Conservation (phyloP, 257 asterid species). For the Nicotiana tomentosiformis region DNA sequence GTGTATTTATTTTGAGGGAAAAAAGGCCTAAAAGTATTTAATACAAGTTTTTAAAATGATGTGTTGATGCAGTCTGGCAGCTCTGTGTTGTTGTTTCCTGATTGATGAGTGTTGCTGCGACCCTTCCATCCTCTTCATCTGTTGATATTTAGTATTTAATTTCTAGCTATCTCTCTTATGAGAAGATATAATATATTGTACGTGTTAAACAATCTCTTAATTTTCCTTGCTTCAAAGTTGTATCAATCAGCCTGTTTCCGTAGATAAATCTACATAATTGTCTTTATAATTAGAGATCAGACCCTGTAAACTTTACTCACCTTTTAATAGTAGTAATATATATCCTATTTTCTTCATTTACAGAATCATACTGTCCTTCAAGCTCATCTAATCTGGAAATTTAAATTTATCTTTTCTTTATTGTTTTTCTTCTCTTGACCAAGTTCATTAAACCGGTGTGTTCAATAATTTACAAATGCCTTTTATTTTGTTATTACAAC, state of each 20-base stretch:
- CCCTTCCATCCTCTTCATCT: slow-evolving; percentile 56
- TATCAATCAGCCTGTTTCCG: background rate
- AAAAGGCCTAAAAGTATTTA: no score
- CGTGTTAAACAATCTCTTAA: no score
- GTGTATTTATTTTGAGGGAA: no score
- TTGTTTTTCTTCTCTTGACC: background rate
- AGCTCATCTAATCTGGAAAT: background rate
- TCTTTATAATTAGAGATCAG: background rate
- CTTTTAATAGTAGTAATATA: background rate
- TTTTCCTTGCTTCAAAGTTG: background rate
- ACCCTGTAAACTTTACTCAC: background rate
- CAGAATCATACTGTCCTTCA: background rate
- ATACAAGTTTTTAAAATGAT: background rate
- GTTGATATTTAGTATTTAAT: slow-evolving; percentile 18
- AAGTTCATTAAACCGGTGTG: background rate
- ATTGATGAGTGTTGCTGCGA: slow-evolving; percentile 87
- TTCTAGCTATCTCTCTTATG: background rate
- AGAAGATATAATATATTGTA: background rate
- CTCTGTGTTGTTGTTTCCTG: slow-evolving; percentile 69
- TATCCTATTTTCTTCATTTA: background rate
- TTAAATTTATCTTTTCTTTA: no score
- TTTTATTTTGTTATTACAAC: background rate
- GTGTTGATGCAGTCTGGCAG: slow-evolving; percentile 50
- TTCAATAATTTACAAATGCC: background rate
- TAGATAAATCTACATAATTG: no score